Evolutionary conservation across 2,329 filamentous ascomycete genomes (phyloP), one percentile per base, ranked within the genome.

Genomic region (Thermomyces lanuginosus): DNA sequence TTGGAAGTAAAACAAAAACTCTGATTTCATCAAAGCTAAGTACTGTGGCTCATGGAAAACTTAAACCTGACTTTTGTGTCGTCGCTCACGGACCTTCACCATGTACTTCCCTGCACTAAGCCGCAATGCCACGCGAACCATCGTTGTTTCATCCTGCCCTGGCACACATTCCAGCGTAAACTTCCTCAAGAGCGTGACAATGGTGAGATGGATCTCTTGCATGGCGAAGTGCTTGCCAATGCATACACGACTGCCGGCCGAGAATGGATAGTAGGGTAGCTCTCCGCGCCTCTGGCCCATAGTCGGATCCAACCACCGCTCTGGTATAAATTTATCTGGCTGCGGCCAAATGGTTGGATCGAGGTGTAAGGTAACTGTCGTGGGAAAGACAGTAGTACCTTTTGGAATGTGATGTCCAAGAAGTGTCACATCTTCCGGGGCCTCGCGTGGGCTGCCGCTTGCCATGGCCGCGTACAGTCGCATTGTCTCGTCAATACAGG

Each of bases 251-350:
- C 12, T 14, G 15, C 21, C 21, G n/a, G 21, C 21, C 2, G 21
- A 23, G 21, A 23, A 23, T 13, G 21, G 12, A 14, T 13, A 23
- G 21, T 23, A 23, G 5, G n/a, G 21, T 9, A 13, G 21, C 15
- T 23, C 21, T 5, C 21, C 21, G n/a, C n/a, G n/a, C n/a, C n/a
- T n/a, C n/a, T n/a, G n/a, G n/a, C n/a, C n/a, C n/a, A n/a, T n/a
- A n/a, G n/a, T n/a, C n/a, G n/a, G n/a, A n/a, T n/a, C n/a, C 7
- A 23, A 14, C 21, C 21, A 23, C 12, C 21, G 21, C 21, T 23
- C 21, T 9, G 21, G 21, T 8, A 23, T 23, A 12, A 23, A 23
- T 23, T 23, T 23, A 9, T 23, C 12, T 8, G 21, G 21, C n/a
- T 23, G 12, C 6, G 21, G 21, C 12, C 13, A 23, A 23, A 23